These are phyloP conservation scores for Athelia sp. DNA, from an alignment of 1,284 basidiomycete species.

Conservation along the genomic window DNA sequence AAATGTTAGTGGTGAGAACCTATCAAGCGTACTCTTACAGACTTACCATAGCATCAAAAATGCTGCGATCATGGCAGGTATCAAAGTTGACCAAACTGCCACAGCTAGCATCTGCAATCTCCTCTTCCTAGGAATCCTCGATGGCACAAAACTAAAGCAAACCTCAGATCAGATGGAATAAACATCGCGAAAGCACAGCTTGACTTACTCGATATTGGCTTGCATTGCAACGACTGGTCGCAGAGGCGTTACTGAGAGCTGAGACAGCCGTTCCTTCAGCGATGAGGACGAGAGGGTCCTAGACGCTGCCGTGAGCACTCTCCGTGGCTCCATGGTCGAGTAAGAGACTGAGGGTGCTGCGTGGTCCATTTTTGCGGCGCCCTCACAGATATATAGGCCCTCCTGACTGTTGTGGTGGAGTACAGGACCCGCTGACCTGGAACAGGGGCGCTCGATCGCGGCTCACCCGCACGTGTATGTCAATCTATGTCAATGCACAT, in stretches of 20 bases:
- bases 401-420: too few species aligned
- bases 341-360: too few species aligned
- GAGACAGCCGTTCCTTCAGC: slow-evolving; percentile 55
- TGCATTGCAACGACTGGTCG: slow-evolving; percentile 58
- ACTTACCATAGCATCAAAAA: slow-evolving; percentile 82
- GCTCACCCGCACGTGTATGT: too few species aligned
- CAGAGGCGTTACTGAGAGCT: slow-evolving; percentile 48
- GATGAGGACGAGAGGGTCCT: slow-evolving; percentile 40
- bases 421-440: too few species aligned
- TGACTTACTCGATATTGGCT: slow-evolving; percentile 72
- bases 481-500: too few species aligned
- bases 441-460: too few species aligned
- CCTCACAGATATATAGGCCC: too few species aligned
- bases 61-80: slow-evolving; percentile 63
- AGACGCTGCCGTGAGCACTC: slow-evolving; percentile 13
- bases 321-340: neutral
- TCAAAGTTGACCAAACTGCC: slow-evolving; percentile 79
- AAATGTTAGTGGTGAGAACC: slow-evolving; percentile 6
- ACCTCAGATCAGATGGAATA: too few species aligned
- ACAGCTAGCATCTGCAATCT: slow-evolving; percentile 85
- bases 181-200: slow-evolving; percentile 31
- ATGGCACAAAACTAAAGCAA: slow-evolving; percentile 67
- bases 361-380: too few species aligned
- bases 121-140: slow-evolving; percentile 71
- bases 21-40: slow-evolving; percentile 4